Conservation (phyloP, 768 basidiomycete genomes). For the Boletus edulis region DNA sequence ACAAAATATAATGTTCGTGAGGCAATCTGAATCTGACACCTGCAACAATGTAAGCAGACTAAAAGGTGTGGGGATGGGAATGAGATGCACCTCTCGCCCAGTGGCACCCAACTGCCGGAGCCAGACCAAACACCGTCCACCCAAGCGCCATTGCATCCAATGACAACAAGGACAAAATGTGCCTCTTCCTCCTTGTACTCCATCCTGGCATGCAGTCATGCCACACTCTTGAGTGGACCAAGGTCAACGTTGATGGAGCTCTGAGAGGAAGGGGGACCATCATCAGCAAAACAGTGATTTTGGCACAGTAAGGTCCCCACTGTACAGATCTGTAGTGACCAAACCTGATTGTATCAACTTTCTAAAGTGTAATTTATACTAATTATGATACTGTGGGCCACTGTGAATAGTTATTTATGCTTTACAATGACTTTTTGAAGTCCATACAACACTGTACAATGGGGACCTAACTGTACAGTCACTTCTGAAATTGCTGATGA, state of each 20-base stretch:
- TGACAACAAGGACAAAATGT: slow-evolving; percentile 83
- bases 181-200: slow-evolving; percentile 90
- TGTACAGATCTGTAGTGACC: no score
- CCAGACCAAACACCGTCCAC: slow-evolving; percentile 96
- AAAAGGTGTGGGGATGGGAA: not conserved
- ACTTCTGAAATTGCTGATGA: no score
- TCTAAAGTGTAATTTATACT: no score
- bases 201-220: slow-evolving; percentile 91
- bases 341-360: no score
- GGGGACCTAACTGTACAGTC: no score
- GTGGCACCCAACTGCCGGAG: slow-evolving; percentile 80
- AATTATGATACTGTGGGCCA: no score
- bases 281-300: no score
- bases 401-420: no score
- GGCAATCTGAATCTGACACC: slow-evolving; percentile 95
- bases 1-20: slow-evolving; percentile 97
- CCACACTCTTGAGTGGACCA: slow-evolving; percentile 95
- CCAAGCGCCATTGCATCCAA: slow-evolving; percentile 98
- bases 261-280: slow-evolving; percentile 30
- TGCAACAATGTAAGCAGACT: slow-evolving; percentile 32
- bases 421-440: no score
- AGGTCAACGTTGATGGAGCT: slow-evolving; percentile 83
- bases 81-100: slow-evolving; percentile 71
- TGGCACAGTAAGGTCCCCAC: no score
- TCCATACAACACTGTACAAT: no score